Evolutionary conservation across 169 alveolate genomes (phyloP), one percentile per base, ranked within the genome.

Genomic region (Eimeria mitis): DNA sequence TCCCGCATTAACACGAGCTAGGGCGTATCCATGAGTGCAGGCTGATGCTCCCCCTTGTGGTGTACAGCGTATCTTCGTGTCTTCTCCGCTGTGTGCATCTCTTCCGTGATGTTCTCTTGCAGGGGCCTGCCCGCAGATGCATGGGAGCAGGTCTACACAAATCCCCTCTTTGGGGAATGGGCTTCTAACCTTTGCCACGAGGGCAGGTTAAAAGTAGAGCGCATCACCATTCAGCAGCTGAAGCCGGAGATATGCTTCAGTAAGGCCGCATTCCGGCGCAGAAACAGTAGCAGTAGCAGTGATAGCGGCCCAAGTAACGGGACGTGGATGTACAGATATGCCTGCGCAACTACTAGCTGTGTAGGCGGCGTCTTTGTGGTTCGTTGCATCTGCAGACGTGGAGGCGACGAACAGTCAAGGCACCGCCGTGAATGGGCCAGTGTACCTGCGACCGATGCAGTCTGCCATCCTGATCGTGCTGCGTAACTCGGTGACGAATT

Each of bases 371-470:
- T 68, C 25, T 31, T 19, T 0, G 34, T 83, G 49, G 16, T 31
- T 13, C 23, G 7, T 37, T 54, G 90, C 34, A 13, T 34, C 31
- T 83, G 90, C 95, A 91, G 95, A 42, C 44, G 91, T 91, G 31
- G 91, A 91, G 85, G 95, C 95, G 63, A 40, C 81, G 19, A 85
- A 68, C 87, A 63, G 42, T 44, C 56, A 61, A 21, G 91, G 91
- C 71, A 59, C 87, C 28, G 59, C 63, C 21, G 61, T 61, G 61
- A 49, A 71, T 42, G 91, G 91, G 52, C 90, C 91, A 85, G 91
- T 91, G 91, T 49, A 37, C 44, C 95, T 91, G 54, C 90, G 91
- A 52, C 95, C 95, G 59, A 70, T 76, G 91, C 95, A 85, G 40
- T 75, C 91, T 0, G 90, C 95, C 23, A 73, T 91, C 73, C 91